A percentile compares a stretch with the other conserved stretches of the same genome.
phyloP scores from a whole-genome alignment of 108 stramenopile genomes.

The Asterionellopsis glacialis region DNA sequence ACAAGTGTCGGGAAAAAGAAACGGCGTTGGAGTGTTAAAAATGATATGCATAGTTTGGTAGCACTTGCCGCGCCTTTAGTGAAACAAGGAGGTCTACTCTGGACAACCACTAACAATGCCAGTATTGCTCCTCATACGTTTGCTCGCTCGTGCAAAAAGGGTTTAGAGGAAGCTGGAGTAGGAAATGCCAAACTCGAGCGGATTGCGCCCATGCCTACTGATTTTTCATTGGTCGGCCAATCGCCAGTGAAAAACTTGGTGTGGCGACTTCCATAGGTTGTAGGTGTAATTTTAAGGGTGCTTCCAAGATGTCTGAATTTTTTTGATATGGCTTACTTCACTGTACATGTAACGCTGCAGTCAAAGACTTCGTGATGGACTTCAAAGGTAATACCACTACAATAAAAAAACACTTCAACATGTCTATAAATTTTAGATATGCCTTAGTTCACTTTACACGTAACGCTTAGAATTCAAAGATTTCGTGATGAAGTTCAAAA shows the following conservation, averaged over 20 bases:
- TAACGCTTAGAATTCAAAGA: conserved; percentile 1
- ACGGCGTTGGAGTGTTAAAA: conserved; percentile 77
- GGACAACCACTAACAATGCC: conserved; percentile 72
- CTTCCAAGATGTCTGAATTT: neutral
- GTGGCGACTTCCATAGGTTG: conserved; percentile 35
- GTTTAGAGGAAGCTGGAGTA: conserved; percentile 54
- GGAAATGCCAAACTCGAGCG: conserved; percentile 60
- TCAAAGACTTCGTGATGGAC: neutral
- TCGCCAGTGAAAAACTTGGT: conserved; percentile 75
- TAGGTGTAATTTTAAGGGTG: too few species aligned
- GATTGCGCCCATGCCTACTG: conserved; percentile 73
- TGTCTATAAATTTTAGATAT: too few species aligned
- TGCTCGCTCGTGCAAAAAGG: conserved; percentile 58
- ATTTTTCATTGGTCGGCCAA: conserved; percentile 66
- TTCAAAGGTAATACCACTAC: neutral
- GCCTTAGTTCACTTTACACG: too few species aligned
- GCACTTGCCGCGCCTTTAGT: conserved; percentile 73
- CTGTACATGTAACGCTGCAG: too few species aligned
- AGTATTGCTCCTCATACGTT: conserved; percentile 63
- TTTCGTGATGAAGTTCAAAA: conserved; percentile 2
- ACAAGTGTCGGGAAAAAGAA: conserved; percentile 76
- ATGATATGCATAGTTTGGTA: conserved; percentile 71
- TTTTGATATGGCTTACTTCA: too few species aligned
- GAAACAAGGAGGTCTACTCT: conserved; percentile 63
- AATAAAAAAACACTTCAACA: neutral